Evolutionary conservation across 140 eudicot genomes (phyloP), one percentile per base, ranked within the genome.

Genomic region (Flaveria floridana): DNA sequence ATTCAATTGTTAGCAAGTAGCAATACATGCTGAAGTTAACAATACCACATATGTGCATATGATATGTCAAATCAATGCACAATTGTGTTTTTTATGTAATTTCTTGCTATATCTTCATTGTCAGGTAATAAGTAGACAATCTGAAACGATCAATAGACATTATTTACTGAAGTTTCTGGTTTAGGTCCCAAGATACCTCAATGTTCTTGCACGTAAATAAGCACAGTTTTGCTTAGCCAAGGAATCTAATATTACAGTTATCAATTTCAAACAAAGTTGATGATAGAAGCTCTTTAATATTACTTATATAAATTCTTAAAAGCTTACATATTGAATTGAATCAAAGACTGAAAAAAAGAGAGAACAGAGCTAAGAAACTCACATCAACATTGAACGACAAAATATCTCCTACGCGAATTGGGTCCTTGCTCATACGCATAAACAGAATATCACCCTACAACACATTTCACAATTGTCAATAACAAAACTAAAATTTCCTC

Each of bases 361-460:
- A 69, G 39, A 47, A 21, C 7, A 9, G 20, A 46, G 11, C 39
- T 15, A 23, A 52, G 65, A 56, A 55, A 15, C 68, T 30, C 56
- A 72, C 77, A 18, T 72, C 69, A 20, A 72, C 23, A 5, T 44
- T 72, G 26, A 72, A 72, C 57, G 77, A 21, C 68, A 72, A 64
- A 19, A 72, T 57, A 19, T 72, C 69, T 19, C 77, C 77, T 11
- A 8, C 57, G 10, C 69, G 56, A 57, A 72, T 58, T 7, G 77
- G 77, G 41, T 72, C 77, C 57, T 72, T 72, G 44, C 68, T 57
- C 77, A 57, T 37, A 41, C 6, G 68, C 77, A 72, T 34, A 37
- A 72, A 64, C 72, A 64, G 10, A 48, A 75, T 50, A 63, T 75
- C 72, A 75, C 79, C 79, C 79, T 74, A 50, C 21, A 75, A 28